Evolutionary conservation across 106 monocot genomes (phyloP).

Genomic region (Agapanthus africanus): DNA sequence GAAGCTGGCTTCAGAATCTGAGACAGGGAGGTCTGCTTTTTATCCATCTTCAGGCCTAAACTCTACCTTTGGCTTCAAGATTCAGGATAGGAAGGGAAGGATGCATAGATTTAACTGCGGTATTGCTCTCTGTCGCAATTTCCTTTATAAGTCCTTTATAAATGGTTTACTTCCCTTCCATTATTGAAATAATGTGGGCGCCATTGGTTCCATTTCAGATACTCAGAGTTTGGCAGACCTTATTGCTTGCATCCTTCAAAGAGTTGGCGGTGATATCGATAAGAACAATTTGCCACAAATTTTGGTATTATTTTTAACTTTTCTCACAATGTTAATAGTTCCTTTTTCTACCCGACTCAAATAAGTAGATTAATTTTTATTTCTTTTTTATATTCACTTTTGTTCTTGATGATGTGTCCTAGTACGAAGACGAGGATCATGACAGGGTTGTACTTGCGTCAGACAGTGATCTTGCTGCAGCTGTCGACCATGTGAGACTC

Average conservation of each 20-base stretch:
- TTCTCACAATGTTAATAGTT: background rate
- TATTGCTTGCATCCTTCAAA: slow-evolving; percentile 71
- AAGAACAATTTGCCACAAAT: slow-evolving; percentile 70
- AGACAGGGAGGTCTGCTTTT: slow-evolving; percentile 27
- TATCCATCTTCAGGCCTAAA: slow-evolving; percentile 31
- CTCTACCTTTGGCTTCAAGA: slow-evolving; percentile 64
- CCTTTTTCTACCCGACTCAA: background rate
- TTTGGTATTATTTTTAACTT: slow-evolving; percentile 32
- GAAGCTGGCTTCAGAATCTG: slow-evolving; percentile 51
- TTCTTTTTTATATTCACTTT: background rate
- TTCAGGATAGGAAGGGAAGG: slow-evolving; percentile 71
- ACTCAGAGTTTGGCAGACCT: slow-evolving; percentile 62
- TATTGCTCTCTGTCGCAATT: slow-evolving; percentile 12
- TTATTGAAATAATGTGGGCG: background rate
- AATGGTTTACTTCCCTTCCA: background rate
- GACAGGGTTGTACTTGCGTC: slow-evolving; percentile 85
- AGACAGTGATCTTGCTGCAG: slow-evolving; percentile 77
- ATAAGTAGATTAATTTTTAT: background rate
- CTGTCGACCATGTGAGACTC: slow-evolving; percentile 80
- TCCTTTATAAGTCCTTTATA: background rate
- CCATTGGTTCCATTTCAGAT: slow-evolving; percentile 34
- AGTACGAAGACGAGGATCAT: slow-evolving; percentile 97
- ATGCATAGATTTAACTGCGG: slow-evolving; percentile 94
- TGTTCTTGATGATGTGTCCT: slow-evolving; percentile 4
- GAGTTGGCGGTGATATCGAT: slow-evolving; percentile 75